phyloP scores from a whole-genome alignment of 2,329 filamentous ascomycete species.

The Tolypocladium tropicale region DNA sequence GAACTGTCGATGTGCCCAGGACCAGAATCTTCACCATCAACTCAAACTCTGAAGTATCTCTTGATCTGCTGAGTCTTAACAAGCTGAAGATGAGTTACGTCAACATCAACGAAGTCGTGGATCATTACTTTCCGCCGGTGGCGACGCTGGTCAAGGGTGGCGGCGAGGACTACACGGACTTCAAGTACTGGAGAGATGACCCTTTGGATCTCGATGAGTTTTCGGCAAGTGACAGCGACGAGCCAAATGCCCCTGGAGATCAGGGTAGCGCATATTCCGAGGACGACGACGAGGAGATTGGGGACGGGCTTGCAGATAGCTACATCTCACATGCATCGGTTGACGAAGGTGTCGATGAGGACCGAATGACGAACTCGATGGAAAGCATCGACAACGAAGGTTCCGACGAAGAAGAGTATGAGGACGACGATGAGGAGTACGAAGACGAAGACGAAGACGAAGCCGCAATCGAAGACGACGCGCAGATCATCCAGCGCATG shows the following conservation, averaged over 20 bases:
- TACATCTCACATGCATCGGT: conserved; percentile 44
- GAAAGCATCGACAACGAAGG: conserved; percentile 31
- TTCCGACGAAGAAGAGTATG: conserved; percentile 24
- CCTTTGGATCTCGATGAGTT: conserved; percentile 83
- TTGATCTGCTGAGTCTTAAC: conserved; percentile 83
- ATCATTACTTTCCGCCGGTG: conserved; percentile 95
- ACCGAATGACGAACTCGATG: conserved; percentile 28
- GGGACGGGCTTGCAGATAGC: conserved; percentile 39
- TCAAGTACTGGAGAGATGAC: conserved; percentile 87
- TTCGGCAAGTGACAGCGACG: conserved; percentile 64
- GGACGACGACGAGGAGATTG: conserved; percentile 28
- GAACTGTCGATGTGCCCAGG: conserved; percentile 88
- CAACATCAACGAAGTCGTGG: conserved; percentile 92
- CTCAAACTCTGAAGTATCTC: conserved; percentile 86
- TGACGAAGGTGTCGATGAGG: conserved; percentile 24
- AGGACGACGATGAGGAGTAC: conserved; percentile 25
- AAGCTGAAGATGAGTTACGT: conserved; percentile 96
- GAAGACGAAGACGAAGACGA: conserved; percentile 14
- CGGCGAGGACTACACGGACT: conserved; percentile 92
- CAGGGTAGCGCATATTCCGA: conserved; percentile 34
- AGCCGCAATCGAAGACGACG: conserved; percentile 9
- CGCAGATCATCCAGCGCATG: conserved; percentile 4
- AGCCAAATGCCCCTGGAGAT: conserved; percentile 39
- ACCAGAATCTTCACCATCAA: conserved; percentile 98
- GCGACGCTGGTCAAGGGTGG: conserved; percentile 78